Percentiles rank a stretch among this genome's conserved stretches.
Conservation (phyloP, 108 stramenopile species). For the Fragilaria radians region DNA sequence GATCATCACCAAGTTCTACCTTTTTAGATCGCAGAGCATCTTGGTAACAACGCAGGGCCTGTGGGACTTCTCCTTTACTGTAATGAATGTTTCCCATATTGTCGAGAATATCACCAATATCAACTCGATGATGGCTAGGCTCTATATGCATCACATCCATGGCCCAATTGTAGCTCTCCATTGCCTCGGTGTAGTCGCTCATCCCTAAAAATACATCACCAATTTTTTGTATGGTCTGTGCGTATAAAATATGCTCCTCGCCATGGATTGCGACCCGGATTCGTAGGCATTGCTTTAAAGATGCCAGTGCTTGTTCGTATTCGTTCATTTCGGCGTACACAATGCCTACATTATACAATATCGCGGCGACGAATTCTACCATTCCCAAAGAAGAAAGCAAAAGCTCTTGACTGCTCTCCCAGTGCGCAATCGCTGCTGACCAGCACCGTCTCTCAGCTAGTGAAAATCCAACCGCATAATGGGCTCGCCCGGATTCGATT, state of each 20-base stretch:
- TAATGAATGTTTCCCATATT: slow-evolving; percentile 68
- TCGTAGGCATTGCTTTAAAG: slow-evolving; percentile 3
- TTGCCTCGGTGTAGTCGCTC: slow-evolving; percentile 4
- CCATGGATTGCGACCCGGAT: slow-evolving; percentile 5
- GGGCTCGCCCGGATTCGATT: slow-evolving; percentile 55
- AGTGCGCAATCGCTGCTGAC: slow-evolving; percentile 57
- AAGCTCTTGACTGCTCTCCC: slow-evolving; percentile 61
- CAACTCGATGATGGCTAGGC: slow-evolving; percentile 39
- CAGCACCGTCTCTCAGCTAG: slow-evolving; percentile 62
- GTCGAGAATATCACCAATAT: slow-evolving; percentile 64
- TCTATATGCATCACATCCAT: slow-evolving; percentile 32
- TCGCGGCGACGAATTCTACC: slow-evolving; percentile 55
- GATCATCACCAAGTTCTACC: slow-evolving; percentile 49
- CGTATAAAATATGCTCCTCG: slow-evolving; percentile 6
- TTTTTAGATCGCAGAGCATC: slow-evolving; percentile 56
- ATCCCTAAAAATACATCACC: slow-evolving; percentile 8
- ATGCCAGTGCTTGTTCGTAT: slow-evolving; percentile 1
- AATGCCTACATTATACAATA: slow-evolving; percentile 58
- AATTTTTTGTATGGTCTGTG: slow-evolving; percentile 5
- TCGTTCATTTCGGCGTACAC: slow-evolving; percentile 15
- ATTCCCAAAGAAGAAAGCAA: slow-evolving; percentile 34
- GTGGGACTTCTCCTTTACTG: slow-evolving; percentile 44
- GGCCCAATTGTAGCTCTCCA: slow-evolving; percentile 6
- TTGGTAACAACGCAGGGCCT: slow-evolving; percentile 54
- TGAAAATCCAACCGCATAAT: slow-evolving; percentile 69